Base-by-base conservation (phyloP, 1,139 yeast species). In the Zygoascus hellenicus region DNA sequence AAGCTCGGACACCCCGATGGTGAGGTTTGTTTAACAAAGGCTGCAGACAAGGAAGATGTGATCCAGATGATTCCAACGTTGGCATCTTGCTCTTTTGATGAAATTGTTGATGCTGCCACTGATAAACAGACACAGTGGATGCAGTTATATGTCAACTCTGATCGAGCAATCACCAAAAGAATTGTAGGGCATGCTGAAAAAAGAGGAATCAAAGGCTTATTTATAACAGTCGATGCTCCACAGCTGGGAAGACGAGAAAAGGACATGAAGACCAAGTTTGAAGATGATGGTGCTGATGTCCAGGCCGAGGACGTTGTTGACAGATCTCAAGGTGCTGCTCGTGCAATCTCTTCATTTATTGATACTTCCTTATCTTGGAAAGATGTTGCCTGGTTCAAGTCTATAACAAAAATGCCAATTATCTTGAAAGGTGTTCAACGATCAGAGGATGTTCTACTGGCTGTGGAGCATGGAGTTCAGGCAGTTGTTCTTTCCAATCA, bases 221-320 rank as follows among this genome's bases (percentile, higher is more conserved):
- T 86, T 62, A 79, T 88, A 47, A 88, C 96, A 0, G 97, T 89
- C 3, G 97, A 90, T 69, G 96, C 97, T 0, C 97, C 97, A 3
- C 88, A 87, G 54, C 74, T 89, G 49, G 97, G 97, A n/a, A 78
- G 95, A 56, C 79, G 97, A 57, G 97, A 90, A 64, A 72, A 65
- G 57, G 80, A 80, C 57, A 74, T 74, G 66, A 71, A 76, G 60
- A 74, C 71, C 61, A 83, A 75, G 60, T 83, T 79, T 54, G 85
- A 78, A 53, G 82, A 75, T 5, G 83, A 77, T 16, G 78, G 77
- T n/a, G 82, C 79, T 7, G 62, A 68, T 26, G 71, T 71, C 6
- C 69, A 68, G 47, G 64, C 64, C 31, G 66, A 64, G n/a, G 71
- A 65, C 35, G 68, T 59, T 16, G 76, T 81, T 3, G 89, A 83